Evolutionary conservation across 345 rosid genomes (phyloP).

Genomic region (Brassica nigra): DNA sequence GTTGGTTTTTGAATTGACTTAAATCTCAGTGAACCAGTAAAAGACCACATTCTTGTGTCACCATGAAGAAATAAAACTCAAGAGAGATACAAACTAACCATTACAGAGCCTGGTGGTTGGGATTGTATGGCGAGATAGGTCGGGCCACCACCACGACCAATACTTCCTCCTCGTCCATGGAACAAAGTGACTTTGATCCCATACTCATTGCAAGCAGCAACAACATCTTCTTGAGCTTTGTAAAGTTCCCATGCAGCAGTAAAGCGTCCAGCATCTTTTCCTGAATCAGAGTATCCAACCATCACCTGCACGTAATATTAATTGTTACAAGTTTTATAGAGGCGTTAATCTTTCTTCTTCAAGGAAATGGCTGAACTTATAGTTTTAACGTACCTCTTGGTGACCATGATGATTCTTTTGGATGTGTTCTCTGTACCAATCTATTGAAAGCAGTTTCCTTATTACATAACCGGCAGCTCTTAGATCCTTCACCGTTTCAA

Average conservation of each 20-base stretch:
- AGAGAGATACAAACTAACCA: conserved; percentile 56
- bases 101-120: conserved; percentile 97
- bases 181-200: conserved; percentile 89
- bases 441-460: conserved; percentile 79
- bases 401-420: conserved; percentile 80
- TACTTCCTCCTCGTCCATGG: conserved; percentile 99
- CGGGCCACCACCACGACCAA: conserved; percentile 99
- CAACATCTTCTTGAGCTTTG: conserved; percentile 99
- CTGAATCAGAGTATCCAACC: conserved; percentile 99
- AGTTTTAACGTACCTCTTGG: conserved; percentile 63
- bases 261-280: conserved; percentile 98
- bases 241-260: conserved; percentile 99
- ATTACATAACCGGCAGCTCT: conserved; percentile 89
- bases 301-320: conserved; percentile 58
- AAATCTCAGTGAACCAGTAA: background rate
- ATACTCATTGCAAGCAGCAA: conserved; percentile 83
- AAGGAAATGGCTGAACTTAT: background rate
- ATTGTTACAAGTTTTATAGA: background rate
- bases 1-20: background rate
- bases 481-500: conserved; percentile 90
- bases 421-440: conserved; percentile 88
- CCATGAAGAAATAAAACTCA: background rate
- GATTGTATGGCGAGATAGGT: conserved; percentile 97
- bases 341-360: background rate
- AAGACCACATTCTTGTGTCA: background rate